These are phyloP conservation scores for Leccinellum albellum DNA, from an alignment of 768 basidiomycete genomes.

Conservation along the genomic window DNA sequence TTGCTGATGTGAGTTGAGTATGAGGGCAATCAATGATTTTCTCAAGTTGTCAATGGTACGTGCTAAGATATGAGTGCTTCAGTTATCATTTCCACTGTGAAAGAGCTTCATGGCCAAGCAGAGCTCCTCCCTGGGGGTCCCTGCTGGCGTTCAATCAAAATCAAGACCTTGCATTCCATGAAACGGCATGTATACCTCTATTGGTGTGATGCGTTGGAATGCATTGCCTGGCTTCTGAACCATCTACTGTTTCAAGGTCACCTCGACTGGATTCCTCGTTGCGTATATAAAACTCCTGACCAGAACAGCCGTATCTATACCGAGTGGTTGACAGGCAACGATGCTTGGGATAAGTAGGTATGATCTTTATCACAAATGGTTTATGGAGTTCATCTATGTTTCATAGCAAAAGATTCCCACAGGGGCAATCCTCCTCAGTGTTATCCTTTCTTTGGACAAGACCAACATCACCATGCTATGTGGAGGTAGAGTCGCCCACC, in stretches of 20 bases:
- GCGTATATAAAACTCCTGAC: background rate
- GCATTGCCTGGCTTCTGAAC: background rate
- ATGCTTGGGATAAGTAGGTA: background rate
- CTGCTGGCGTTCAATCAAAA: too few species aligned
- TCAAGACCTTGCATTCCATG: too few species aligned
- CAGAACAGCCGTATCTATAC: background rate
- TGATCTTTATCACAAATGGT: background rate
- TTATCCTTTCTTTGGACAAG: background rate
- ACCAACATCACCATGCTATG: background rate
- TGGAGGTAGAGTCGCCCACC: background rate
- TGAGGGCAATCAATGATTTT: background rate
- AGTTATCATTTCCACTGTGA: too few species aligned
- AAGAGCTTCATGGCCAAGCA: too few species aligned
- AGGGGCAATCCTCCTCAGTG: background rate
- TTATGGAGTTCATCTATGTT: background rate
- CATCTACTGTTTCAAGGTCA: background rate
- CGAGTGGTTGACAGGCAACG: background rate
- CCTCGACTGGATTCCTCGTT: background rate
- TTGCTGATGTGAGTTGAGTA: too few species aligned
- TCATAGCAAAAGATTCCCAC: background rate
- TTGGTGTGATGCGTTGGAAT: background rate
- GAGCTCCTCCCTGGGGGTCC: too few species aligned
- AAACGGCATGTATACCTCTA: too few species aligned
- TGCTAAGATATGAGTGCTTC: too few species aligned
- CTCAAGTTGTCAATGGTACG: too few species aligned